These are phyloP conservation scores for Suaeda aralocaspica DNA, from an alignment of 148 eudicot species.

Conservation along the genomic window DNA sequence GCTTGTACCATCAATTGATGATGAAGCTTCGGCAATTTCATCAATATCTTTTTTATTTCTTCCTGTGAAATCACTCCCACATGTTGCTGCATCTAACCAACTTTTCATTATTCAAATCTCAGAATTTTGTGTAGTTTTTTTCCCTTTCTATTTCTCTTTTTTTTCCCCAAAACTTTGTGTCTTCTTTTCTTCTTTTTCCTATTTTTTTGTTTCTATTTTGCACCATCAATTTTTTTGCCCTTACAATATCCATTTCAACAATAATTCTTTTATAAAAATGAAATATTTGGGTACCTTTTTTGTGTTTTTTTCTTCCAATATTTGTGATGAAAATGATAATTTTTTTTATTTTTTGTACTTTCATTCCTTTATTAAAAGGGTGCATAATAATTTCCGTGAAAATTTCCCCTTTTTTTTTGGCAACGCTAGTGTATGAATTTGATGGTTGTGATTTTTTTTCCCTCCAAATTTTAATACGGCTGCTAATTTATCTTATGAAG, in stretches of 20 bases:
- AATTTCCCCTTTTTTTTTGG: neutral
- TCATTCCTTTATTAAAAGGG: conserved; percentile 1
- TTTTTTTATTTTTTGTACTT: neutral
- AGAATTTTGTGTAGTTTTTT: neutral
- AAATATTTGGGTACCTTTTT: too few relatives aligned
- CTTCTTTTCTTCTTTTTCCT: neutral
- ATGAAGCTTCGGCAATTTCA: neutral
- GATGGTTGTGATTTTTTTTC: too few relatives aligned
- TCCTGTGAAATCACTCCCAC: neutral
- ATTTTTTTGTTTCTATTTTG: neutral
- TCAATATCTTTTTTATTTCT: neutral
- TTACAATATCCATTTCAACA: too few relatives aligned
- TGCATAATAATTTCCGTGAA: conserved; percentile 13
- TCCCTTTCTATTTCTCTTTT: neutral
- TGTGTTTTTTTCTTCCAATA: neutral
- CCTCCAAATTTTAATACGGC: too few relatives aligned
- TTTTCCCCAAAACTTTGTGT: neutral
- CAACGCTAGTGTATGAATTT: neutral
- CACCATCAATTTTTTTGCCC: neutral
- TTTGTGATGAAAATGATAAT: neutral
- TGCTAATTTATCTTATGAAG: too few relatives aligned
- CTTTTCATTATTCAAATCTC: neutral
- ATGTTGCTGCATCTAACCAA: neutral
- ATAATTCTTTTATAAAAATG: too few relatives aligned
- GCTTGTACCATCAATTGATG: conserved; percentile 34